These are phyloP conservation scores for Coemansia sp. DNA, from an alignment of 192 early-diverging fungal species.

Conservation along the genomic window DNA sequence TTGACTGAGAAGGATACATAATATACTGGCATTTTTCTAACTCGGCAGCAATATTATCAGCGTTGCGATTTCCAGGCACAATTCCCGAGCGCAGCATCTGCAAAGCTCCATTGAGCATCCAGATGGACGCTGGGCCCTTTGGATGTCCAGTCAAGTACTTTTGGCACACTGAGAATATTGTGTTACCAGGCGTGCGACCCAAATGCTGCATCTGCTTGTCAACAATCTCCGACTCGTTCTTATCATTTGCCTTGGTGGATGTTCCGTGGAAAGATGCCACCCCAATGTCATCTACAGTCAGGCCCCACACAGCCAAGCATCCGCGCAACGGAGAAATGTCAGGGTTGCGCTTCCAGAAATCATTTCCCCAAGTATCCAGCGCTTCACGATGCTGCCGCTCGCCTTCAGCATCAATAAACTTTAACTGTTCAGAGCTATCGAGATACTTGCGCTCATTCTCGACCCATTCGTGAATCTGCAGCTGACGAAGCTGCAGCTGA, in stretches of 20 bases:
- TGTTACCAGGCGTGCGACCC: constrained; percentile 82
- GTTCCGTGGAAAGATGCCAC: constrained; percentile 96
- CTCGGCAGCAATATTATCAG: constrained; percentile 51
- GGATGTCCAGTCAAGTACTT: constrained; percentile 92
- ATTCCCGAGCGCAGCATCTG: constrained; percentile 80
- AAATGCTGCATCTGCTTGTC: constrained; percentile 87
- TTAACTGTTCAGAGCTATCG: constrained; percentile 4
- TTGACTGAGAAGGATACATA: constrained; percentile 78
- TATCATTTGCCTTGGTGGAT: constrained; percentile 93
- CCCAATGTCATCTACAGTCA: constrained; percentile 92
- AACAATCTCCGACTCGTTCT: constrained; percentile 89
- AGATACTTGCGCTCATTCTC: constrained; percentile 5
- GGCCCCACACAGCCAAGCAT: constrained; percentile 79
- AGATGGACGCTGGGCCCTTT: constrained; percentile 91
- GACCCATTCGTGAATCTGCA: constrained; percentile 17
- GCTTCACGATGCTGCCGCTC: constrained; percentile 70
- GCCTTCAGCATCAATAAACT: constrained; percentile 62
- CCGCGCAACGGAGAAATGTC: constrained; percentile 84
- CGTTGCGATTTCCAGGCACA: constrained; percentile 88
- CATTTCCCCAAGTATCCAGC: constrained; percentile 75
- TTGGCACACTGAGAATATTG: constrained; percentile 78
- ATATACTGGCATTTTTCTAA: constrained; percentile 77
- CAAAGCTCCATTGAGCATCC: constrained; percentile 94
- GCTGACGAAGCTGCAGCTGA: constrained; percentile 59
- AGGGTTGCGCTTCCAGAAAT: constrained; percentile 80